Evolutionary conservation across 768 basidiomycete species (phyloP), one percentile per base, ranked within the genome.

Genomic region (Neoboletus magnificus): DNA sequence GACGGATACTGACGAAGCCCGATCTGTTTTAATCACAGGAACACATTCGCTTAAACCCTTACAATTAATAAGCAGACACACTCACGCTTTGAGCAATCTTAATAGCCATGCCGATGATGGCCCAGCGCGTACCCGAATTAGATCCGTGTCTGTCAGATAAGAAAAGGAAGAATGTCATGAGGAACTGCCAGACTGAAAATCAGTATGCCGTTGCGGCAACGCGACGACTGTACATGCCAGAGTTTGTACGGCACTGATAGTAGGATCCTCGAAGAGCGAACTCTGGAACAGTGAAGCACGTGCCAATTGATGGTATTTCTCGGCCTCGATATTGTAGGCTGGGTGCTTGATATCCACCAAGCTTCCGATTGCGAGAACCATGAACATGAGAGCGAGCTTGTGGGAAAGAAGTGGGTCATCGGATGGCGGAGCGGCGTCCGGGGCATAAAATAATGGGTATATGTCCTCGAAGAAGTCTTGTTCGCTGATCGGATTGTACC

Each of bases 111-210:
- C 86, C 86, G 76, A 86, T 85, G 50, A 84, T 79, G 7, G 80
- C 80, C 84, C 84, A 87, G 37, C 85, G 78, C 32, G 82, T 77
- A 13, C 84, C 83, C 63, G 84, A 82, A 62, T 76, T 79, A 32
- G 81, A 82, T 15, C 85, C 85, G 70, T 87, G 83, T 57, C 85
- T 79, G 71, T 87, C 85, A 54, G 80, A 78, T 49, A 87, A 74
- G 71, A 86, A 87, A 35, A 87, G 76, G 63, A 86, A 87, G 64
- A 79, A 85, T 11, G 84, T 79, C 85, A 87, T 87, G 56, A 87
- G 74, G 66, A 80, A 84, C 85, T 87, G 57, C 30, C 39, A 50
- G 20, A 73, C 5, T 2, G 10, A 18, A 27, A 4, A 35, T 66
- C 33, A 71, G 56, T 13, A 45, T 76, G 51, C 72, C 73, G 57